phyloP scores from a whole-genome alignment of 176 grass and related monocot genomes.

The Ensete glaucum region DNA sequence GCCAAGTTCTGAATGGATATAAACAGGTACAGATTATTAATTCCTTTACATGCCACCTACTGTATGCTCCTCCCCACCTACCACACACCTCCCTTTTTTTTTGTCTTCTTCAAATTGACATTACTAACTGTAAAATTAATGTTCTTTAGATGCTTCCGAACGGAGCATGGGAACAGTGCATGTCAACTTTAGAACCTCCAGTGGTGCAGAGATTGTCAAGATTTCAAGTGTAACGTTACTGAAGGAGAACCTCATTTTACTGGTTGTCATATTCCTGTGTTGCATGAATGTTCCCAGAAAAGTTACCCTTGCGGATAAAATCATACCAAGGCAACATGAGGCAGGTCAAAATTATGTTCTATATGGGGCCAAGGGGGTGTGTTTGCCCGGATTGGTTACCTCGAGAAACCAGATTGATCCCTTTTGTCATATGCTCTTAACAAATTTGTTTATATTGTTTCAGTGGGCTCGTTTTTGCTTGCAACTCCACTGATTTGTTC shows the following conservation, averaged over 20 bases:
- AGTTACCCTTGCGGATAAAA: background rate
- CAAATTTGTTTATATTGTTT: slow-evolving; percentile 8
- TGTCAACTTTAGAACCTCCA: slow-evolving; percentile 53
- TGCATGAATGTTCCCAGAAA: slow-evolving; percentile 1
- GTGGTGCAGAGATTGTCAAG: slow-evolving; percentile 56
- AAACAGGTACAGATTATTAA: slow-evolving; percentile 55
- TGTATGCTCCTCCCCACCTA: no score
- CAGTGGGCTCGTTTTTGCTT: slow-evolving; percentile 43
- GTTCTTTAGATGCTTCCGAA: slow-evolving; percentile 51
- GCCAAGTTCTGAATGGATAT: slow-evolving; percentile 81
- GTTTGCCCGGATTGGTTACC: background rate
- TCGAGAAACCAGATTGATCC: background rate
- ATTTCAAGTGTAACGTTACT: slow-evolving; percentile 42
- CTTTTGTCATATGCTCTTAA: slow-evolving; percentile 20
- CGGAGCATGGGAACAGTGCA: slow-evolving; percentile 73
- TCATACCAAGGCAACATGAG: background rate
- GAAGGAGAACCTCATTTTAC: background rate
- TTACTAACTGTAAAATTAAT: background rate
- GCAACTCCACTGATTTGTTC: slow-evolving; percentile 27
- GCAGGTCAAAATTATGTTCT: background rate
- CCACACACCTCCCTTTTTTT: background rate
- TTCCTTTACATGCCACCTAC: background rate
- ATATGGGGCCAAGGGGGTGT: background rate
- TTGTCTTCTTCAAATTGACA: background rate
- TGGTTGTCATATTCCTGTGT: slow-evolving; percentile 7